A percentile compares a stretch with the other conserved stretches of the same genome.
Evolutionary conservation across 495 filamentous ascomycete genomes (phyloP).

Genomic region (Aspergillus incahuasiensis): DNA sequence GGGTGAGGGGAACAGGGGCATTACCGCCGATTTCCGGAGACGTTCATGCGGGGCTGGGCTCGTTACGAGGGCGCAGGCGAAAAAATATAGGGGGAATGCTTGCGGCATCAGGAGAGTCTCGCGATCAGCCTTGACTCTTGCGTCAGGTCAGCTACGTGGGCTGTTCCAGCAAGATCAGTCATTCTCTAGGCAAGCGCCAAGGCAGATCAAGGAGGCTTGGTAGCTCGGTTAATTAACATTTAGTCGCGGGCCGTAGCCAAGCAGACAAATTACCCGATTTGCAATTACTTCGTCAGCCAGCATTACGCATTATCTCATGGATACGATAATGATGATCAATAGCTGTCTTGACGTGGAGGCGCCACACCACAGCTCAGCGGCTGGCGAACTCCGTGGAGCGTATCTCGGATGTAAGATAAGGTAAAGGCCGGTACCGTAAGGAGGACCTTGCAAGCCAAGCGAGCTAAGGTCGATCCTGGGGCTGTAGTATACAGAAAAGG

Average conservation of each 20-base stretch:
- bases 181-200: neutral
- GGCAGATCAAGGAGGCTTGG: conserved; percentile 10
- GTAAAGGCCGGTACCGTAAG: neutral
- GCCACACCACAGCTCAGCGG: neutral
- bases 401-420: neutral
- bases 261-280: neutral
- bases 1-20: neutral
- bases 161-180: no score
- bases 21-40: neutral
- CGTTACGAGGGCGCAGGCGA: neutral
- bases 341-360: neutral
- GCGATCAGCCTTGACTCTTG: neutral
- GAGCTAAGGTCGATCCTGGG: neutral
- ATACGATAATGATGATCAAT: neutral
- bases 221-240: neutral
- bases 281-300: neutral
- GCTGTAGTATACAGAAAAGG: neutral
- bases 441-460: neutral
- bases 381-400: neutral
- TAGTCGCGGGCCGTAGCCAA: neutral
- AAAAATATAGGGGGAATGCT: no score
- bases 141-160: neutral
- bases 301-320: neutral
- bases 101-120: no score
- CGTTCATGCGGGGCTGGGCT: neutral